Base-by-base conservation (phyloP, 208 protist species). In the Acanthamoeba castellanii region DNA sequence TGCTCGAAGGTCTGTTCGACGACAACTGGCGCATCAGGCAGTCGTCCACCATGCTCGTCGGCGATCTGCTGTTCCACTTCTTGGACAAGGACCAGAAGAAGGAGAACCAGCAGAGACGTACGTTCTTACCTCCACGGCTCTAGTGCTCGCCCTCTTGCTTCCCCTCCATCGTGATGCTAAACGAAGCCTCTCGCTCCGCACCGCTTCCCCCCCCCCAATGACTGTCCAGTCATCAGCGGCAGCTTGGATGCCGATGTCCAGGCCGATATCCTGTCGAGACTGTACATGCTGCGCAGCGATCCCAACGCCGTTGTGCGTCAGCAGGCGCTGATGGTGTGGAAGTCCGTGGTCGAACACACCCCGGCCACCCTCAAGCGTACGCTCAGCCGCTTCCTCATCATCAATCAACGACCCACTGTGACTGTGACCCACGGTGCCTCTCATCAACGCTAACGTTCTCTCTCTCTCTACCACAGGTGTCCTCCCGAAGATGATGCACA, bases 251-350 rank as follows among this genome's bases (percentile, higher is more conserved):
- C 78, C 32, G 97, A 98, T 59, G 95, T 96, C 59, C 85, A 95
- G n/a, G 82, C 96, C 90, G 34, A 81, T 32, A 95, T 98, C 20
- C 94, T 98, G 20, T 96, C 98, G 16, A 94, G 95, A n/a, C 59
- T 98, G 5, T 98, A 98, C 95, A 97, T 98, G 96, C 94, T 96
- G 45, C 97, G 98, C 91, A 96, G 68, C 66, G 98, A 98, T 94
- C 85, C 95, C 30, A 88, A 64, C 22, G 84, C 84, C 20, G 55
- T 96, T 6, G 98, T 98, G 20, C 95, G 97, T 37, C 97, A 98
- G 94, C 95, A 95, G 59, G 90, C 97, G 1, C 78, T 97, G 30
- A 91, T 97, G 34, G 97, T 98, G 47, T 98, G 98, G 98, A 98
- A 98, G 97, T 95, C 66, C 11, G 96, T 98, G n/a, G 98, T 98